Percentiles rank a stretch among this genome's conserved stretches.
Evolutionary conservation across 176 grass and related monocot species (phyloP).

Genomic region (Musa itinerans): DNA sequence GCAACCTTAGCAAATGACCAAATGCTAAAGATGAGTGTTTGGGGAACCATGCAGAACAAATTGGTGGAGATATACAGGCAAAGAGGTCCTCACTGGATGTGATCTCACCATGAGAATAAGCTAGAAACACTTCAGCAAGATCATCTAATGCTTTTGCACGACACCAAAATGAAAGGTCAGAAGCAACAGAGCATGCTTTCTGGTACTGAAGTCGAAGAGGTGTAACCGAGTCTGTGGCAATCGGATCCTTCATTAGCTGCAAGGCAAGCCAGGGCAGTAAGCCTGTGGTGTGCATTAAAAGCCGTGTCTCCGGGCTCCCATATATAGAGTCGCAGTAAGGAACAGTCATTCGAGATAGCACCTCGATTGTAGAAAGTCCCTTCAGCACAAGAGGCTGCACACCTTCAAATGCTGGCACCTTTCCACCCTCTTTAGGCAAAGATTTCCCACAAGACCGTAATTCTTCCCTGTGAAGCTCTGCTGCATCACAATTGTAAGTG

Average conservation of each 20-base stretch:
- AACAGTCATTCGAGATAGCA: constrained; percentile 87
- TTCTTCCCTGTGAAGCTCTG: constrained; percentile 65
- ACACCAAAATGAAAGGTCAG: constrained; percentile 80
- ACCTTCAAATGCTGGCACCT: constrained; percentile 82
- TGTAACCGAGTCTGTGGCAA: constrained; percentile 26
- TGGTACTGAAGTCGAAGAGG: constrained; percentile 74
- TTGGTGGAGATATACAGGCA: constrained; percentile 43
- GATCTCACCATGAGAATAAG: constrained; percentile 62
- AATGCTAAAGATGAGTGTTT: constrained; percentile 92
- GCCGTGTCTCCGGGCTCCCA: constrained; percentile 77
- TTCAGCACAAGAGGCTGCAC: constrained; percentile 93
- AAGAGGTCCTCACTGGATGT: constrained; percentile 61
- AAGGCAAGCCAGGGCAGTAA: constrained; percentile 90
- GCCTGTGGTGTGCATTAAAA: constrained; percentile 93
- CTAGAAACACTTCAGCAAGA: constrained; percentile 60
- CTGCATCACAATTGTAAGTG: constrained; percentile 38
- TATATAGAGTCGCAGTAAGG: constrained; percentile 87
- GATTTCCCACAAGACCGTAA: constrained; percentile 49
- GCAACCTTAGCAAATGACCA: constrained; percentile 84
- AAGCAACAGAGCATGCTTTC: constrained; percentile 84
- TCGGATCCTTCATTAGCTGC: constrained; percentile 48
- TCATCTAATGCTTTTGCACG: constrained; percentile 46
- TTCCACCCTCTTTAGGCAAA: constrained; percentile 51
- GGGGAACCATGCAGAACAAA: constrained; percentile 82
- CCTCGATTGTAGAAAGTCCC: constrained; percentile 84